Percentiles rank a stretch among this genome's conserved stretches.
Conservation (phyloP, 139 green algal genomes). For the Volvox reticuliferus region DNA sequence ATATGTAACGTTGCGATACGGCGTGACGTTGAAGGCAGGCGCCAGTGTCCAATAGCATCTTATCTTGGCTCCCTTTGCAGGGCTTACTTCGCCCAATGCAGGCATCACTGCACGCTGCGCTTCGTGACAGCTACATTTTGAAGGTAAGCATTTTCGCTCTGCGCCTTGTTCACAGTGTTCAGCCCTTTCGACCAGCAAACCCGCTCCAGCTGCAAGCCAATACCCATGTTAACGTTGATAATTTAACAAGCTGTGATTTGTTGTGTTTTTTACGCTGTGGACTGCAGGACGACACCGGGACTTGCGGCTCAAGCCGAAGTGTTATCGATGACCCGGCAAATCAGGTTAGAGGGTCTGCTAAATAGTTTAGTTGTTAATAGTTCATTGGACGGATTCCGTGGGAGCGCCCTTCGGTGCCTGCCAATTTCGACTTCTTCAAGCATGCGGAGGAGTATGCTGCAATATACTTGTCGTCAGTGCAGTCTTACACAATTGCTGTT, state of each 20-base stretch:
- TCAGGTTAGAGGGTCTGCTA: neutral
- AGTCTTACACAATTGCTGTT: too few species aligned
- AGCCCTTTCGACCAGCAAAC: neutral
- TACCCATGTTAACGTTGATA: too few species aligned
- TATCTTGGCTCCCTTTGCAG: neutral
- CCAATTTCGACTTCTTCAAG: neutral
- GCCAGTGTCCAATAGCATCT: too few species aligned
- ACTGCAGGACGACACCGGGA: slow-evolving; percentile 1
- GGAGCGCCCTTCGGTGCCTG: neutral
- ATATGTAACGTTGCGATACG: too few species aligned
- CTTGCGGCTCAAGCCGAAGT: neutral
- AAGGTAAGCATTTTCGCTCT: neutral
- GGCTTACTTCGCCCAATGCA: slow-evolving; percentile 21
- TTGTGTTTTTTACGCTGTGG: neutral
- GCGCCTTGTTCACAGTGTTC: neutral
- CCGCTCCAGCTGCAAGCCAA: too few species aligned
- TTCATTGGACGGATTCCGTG: neutral
- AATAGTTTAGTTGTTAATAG: too few species aligned
- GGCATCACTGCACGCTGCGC: slow-evolving; percentile 23
- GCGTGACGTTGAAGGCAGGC: too few species aligned
- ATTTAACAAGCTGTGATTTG: too few species aligned
- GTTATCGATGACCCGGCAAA: slow-evolving; percentile 18
- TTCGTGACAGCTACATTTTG: slow-evolving; percentile 5
- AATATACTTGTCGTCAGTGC: too few species aligned
- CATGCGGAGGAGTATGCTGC: too few species aligned